Conservation (phyloP, 2,329 filamentous ascomycete genomes). For the Aphanoascus verrucosus region DNA sequence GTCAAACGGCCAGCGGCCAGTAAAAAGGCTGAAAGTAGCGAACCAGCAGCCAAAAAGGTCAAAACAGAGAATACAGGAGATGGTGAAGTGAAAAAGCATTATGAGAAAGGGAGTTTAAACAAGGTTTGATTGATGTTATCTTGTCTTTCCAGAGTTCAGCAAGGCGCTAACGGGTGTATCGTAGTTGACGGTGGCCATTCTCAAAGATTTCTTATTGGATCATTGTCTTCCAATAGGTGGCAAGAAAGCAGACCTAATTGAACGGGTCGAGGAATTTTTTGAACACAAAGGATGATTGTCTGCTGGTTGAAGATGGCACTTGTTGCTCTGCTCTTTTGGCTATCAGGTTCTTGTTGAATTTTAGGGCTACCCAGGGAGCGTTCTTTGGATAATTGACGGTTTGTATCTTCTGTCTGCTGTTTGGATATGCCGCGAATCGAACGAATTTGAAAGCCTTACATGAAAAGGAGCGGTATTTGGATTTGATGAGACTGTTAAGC, state of each 20-base stretch:
- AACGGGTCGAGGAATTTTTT: constrained; percentile 40
- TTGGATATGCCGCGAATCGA: too few species aligned
- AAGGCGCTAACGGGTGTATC: constrained; percentile 1
- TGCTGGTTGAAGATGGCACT: background rate
- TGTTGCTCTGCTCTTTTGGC: background rate
- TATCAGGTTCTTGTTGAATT: background rate
- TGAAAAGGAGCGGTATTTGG: too few species aligned
- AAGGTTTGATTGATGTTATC: constrained; percentile 23
- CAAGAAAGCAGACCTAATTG: constrained; percentile 44
- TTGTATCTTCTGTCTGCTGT: too few species aligned
- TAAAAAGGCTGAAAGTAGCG: constrained; percentile 20
- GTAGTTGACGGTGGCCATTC: constrained; percentile 36
- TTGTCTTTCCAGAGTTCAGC: background rate
- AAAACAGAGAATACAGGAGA: constrained; percentile 33
- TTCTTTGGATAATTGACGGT: background rate
- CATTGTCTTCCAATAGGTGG: constrained; percentile 36
- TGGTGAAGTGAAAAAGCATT: constrained; percentile 33
- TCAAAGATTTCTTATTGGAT: constrained; percentile 39
- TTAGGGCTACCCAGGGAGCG: background rate
- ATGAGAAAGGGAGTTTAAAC: constrained; percentile 35
- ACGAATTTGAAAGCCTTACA: too few species aligned
- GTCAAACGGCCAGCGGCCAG: constrained; percentile 36
- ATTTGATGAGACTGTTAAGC: too few species aligned
- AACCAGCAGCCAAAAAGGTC: constrained; percentile 35
- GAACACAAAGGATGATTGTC: constrained; percentile 30